Evolutionary conservation across 768 basidiomycete genomes (phyloP), one percentile per base, ranked within the genome.

Genomic region (Lactarius quietus): DNA sequence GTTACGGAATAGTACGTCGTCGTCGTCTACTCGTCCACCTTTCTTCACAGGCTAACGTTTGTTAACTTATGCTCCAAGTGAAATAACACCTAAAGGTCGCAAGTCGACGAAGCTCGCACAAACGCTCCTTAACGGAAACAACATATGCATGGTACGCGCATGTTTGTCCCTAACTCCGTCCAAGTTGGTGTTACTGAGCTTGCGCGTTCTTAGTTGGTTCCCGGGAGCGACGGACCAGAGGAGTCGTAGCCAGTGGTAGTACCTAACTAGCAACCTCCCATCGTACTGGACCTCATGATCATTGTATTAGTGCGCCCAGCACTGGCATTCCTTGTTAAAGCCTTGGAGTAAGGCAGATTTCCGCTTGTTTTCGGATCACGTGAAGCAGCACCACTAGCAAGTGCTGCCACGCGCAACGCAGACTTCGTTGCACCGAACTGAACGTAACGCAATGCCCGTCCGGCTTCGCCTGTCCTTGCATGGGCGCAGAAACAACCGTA

Each of bases 51-150:
- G 20, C 28, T 15, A 17, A 57, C 52, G 28, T 31, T 38, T 31
- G 36, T 36, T 6, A 26, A 51, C 10, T 33, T 35, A 15, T 3
- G n/a, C n/a, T 36, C 64, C 15, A 69, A 98, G 96, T 74, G 93
- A 97, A 77, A 86, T 78, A 15, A 95, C 93, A n/a, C 81, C 92
- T 1, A 80, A 92, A 74, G 90, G 90, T 31, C 86, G 79, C 67
- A 93, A 90, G 75, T 85, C 84, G 73, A 97, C 91, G 3, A 83
- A 86, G 64, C 82, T 98, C 14, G 85, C 88, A 2, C 93, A 97
- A 77, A 96, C 94, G 20, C 80, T 96, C 52, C 77, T 96, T 65
- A 96, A 96, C 72, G 94, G 94, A 17, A 96, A 94, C 78, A 95
- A 96, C 69, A 98, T 99, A 48, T 96, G 94, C 73, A 96, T 98